A percentile compares a stretch with the other conserved stretches of the same genome.
These are phyloP conservation scores for Chlorella sp. DNA, from an alignment of 139 green algal species.

Conservation along the genomic window DNA sequence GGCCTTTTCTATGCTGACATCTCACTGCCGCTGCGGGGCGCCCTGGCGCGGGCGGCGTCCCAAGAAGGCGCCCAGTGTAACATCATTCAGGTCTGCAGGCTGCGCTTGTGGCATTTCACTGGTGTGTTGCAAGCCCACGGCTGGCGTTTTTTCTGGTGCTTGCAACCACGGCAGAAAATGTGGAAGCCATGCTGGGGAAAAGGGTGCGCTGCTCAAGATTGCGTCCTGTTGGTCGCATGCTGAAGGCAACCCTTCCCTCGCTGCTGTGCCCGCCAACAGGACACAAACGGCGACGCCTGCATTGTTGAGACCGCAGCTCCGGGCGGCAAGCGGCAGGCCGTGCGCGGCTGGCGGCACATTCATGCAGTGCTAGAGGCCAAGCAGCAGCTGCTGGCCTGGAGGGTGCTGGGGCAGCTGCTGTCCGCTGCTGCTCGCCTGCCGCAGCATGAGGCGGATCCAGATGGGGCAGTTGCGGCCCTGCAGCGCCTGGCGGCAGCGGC, in stretches of 20 bases:
- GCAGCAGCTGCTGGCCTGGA: slow-evolving; percentile 32
- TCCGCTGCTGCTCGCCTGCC: background rate
- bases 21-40: slow-evolving; percentile 1
- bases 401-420: slow-evolving; percentile 1
- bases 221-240: too few relatives aligned
- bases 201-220: too few relatives aligned
- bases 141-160: too few relatives aligned
- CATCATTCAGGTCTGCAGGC: slow-evolving; percentile 17
- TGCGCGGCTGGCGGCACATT: slow-evolving; percentile 20
- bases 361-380: slow-evolving; percentile 1
- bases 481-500: slow-evolving; percentile 1
- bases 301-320: background rate
- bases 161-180: too few relatives aligned
- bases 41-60: background rate
- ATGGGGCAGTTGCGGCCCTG: slow-evolving; percentile 16
- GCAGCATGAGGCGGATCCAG: background rate
- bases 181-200: too few relatives aligned
- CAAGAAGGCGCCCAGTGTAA: slow-evolving; percentile 24
- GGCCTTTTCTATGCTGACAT: slow-evolving; percentile 38
- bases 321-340: background rate
- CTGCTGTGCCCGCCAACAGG: background rate
- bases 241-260: too few relatives aligned
- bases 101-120: background rate
- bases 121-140: background rate
- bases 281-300: slow-evolving; percentile 35